Evolutionary conservation across 1,284 basidiomycete genomes (phyloP).

Genomic region (Ustilago loliicola): DNA sequence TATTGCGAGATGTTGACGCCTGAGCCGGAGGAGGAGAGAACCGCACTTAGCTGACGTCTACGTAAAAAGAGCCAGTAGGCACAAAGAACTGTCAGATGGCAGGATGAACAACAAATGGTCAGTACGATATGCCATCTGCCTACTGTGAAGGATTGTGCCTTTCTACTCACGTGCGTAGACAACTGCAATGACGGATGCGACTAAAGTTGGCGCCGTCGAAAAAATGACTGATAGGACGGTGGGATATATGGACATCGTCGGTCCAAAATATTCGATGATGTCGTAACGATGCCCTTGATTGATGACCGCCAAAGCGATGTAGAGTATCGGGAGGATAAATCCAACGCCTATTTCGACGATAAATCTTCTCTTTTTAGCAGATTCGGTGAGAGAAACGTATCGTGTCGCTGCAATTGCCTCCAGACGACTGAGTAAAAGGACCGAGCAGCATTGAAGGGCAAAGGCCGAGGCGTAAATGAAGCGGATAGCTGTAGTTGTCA

Average conservation of each 20-base stretch:
- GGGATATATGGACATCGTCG: conserved; percentile 1
- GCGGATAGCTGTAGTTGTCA: neutral
- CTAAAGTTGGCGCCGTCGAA: neutral
- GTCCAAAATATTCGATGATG: conserved; percentile 7
- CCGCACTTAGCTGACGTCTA: conserved; percentile 4
- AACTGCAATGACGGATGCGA: conserved; percentile 1
- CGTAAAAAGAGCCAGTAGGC: conserved; percentile 3
- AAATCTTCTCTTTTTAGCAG: neutral
- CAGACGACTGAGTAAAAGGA: conserved; percentile 5
- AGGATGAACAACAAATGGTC: no score
- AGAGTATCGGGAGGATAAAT: conserved; percentile 1
- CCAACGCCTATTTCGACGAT: neutral
- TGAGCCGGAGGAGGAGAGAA: conserved; percentile 7
- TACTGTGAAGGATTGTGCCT: neutral
- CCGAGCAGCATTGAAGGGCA: conserved; percentile 7
- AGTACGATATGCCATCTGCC: no score
- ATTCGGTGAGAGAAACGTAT: conserved; percentile 8
- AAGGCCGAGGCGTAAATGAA: conserved; percentile 2
- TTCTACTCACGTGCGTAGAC: conserved; percentile 5
- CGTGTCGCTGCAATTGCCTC: conserved; percentile 8
- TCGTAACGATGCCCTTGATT: conserved; percentile 10
- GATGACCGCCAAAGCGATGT: neutral
- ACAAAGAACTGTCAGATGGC: neutral
- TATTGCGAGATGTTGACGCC: conserved; percentile 7
- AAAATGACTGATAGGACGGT: neutral